Percentiles rank a stretch among this genome's conserved stretches.
These are phyloP conservation scores for Capsella rubella DNA, from an alignment of 441 rosid genomes.

Conservation along the genomic window DNA sequence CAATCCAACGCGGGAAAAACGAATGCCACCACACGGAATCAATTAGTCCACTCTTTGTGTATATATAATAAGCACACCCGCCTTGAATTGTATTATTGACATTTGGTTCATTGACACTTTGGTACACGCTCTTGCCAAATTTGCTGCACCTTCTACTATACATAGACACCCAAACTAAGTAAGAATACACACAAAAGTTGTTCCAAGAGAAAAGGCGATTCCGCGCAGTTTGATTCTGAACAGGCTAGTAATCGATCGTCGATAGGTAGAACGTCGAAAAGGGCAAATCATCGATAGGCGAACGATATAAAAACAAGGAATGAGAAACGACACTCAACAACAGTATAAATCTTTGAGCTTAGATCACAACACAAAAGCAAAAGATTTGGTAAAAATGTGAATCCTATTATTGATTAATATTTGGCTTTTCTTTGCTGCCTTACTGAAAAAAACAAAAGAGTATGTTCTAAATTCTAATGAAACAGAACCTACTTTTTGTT, in stretches of 20 bases:
- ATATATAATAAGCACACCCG: slow-evolving; percentile 14
- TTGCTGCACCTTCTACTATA: not conserved
- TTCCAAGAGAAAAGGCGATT: too few relatives aligned
- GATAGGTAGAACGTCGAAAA: not conserved
- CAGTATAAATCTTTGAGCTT: not conserved
- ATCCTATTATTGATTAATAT: slow-evolving; percentile 1
- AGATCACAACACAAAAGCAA: slow-evolving; percentile 1
- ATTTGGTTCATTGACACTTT: not conserved
- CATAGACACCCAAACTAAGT: slow-evolving; percentile 25
- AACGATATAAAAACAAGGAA: not conserved
- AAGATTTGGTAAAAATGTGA: slow-evolving; percentile 5
- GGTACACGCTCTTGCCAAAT: slow-evolving; percentile 13
- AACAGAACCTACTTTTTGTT: slow-evolving; percentile 23
- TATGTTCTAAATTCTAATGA: slow-evolving; percentile 1
- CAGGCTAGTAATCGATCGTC: not conserved
- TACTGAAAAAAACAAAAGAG: not conserved
- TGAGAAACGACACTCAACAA: not conserved
- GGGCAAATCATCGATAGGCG: not conserved
- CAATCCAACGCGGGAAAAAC: slow-evolving; percentile 39
- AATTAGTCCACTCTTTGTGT: slow-evolving; percentile 15
- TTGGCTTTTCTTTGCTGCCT: not conserved
- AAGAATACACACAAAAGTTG: not conserved
- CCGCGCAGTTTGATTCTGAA: not conserved
- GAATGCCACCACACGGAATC: slow-evolving; percentile 15
- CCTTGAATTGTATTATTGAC: slow-evolving; percentile 9